Percentiles rank a stretch among this genome's conserved stretches.
These are phyloP conservation scores for Excoecaria agallocha DNA, from an alignment of 345 rosid species.

Conservation along the genomic window DNA sequence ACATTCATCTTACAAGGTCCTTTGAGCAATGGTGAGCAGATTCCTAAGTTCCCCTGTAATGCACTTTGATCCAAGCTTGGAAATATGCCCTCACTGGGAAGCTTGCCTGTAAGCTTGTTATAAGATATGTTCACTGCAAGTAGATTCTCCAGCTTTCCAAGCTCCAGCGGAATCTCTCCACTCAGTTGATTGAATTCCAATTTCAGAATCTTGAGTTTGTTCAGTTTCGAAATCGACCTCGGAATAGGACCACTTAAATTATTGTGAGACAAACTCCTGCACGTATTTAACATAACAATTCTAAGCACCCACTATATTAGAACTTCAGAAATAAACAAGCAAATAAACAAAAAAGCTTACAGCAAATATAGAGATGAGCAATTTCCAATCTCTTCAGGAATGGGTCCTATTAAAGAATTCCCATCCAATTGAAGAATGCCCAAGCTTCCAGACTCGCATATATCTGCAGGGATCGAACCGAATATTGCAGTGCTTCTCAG, in stretches of 20 bases:
- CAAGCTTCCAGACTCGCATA: slow-evolving; percentile 67
- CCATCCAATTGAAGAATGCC: slow-evolving; percentile 78
- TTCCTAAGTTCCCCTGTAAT: slow-evolving; percentile 71
- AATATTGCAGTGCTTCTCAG: slow-evolving; percentile 50
- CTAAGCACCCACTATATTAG: background rate
- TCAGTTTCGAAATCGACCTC: slow-evolving; percentile 54
- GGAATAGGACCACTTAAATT: slow-evolving; percentile 69
- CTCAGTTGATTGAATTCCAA: slow-evolving; percentile 67
- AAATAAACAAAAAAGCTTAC: slow-evolving; percentile 42
- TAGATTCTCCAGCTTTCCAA: slow-evolving; percentile 62
- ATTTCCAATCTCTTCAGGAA: slow-evolving; percentile 77
- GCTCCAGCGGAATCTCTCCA: slow-evolving; percentile 74
- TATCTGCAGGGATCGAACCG: slow-evolving; percentile 65
- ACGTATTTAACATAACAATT: background rate
- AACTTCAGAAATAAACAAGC: background rate
- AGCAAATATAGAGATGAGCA: slow-evolving; percentile 76
- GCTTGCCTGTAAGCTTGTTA: slow-evolving; percentile 70
- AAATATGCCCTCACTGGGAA: slow-evolving; percentile 65
- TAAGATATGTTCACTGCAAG: slow-evolving; percentile 75
- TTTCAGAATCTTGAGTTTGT: slow-evolving; percentile 67
- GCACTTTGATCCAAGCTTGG: slow-evolving; percentile 81
- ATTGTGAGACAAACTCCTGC: slow-evolving; percentile 82
- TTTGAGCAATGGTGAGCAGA: slow-evolving; percentile 80
- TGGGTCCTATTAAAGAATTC: slow-evolving; percentile 61
- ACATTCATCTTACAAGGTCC: slow-evolving; percentile 83